Evolutionary conservation across 2,329 filamentous ascomycete species (phyloP), one percentile per base, ranked within the genome.

Genomic region (Cladosporium halotolerans): DNA sequence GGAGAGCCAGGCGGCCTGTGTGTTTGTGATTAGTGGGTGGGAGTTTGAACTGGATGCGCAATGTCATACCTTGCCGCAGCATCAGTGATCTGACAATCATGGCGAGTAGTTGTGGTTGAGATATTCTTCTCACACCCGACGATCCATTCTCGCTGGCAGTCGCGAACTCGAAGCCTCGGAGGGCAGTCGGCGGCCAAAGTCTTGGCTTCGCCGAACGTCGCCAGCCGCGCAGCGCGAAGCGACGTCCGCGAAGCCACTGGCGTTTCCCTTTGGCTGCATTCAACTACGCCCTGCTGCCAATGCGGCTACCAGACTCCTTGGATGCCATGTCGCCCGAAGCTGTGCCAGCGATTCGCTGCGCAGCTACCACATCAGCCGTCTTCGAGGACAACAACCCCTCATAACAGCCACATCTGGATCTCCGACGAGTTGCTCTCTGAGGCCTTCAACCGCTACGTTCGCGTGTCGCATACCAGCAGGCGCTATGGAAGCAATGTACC

Each of bases 401-500:
- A 23, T 46, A 46, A 33, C 43, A 40, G 31, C 19, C 42, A 41
- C 50, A 53, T 46, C 59, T 85, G 82, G 80, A 75, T 85, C 57
- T 76, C 78, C 31, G 83, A 86, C 60, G 73, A 79, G 43, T 60
- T 79, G 19, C 73, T 86, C 11, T 67, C 70, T 19, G 67, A 70
- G 49, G 76, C 77, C 2, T 79, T 82, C 59, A 59, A 68, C 56
- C 73, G 75, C 19, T 82, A 81, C 67, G 69, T 73, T 50, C 75
- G 72, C 42, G 74, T 72, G 55, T 68, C 68, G 54, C 72, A 70
- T 57, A 64, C 68, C 39, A 73, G 75, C 55, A 72, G 39, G 31
- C 43, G 47, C 2, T 40, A 45, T 76, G 80, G 79, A 59, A 83
- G 81, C 71, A 75, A 75, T 58, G 77, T 82, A 3, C 82, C 82